phyloP scores from a whole-genome alignment of 306 rosid genomes.

The Elaeagnus macrophylla region DNA sequence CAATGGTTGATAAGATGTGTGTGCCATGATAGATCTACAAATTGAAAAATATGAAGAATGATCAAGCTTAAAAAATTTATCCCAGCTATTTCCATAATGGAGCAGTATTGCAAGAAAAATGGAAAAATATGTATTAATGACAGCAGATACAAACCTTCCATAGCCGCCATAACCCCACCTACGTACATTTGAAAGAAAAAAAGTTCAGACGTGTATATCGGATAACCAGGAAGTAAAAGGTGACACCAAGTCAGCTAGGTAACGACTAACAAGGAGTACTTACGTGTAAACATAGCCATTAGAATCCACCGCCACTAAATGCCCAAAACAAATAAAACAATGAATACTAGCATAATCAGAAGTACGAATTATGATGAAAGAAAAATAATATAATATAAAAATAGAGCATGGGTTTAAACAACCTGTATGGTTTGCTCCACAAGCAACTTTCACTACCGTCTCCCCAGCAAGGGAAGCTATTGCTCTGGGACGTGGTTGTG shows the following conservation, averaged over 20 bases:
- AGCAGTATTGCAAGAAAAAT: slow-evolving; percentile 11
- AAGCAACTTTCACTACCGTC: slow-evolving; percentile 76
- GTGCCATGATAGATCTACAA: too few relatives aligned
- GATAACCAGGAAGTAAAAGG: slow-evolving; percentile 6
- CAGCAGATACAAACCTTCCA: slow-evolving; percentile 65
- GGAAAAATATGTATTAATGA: slow-evolving; percentile 4
- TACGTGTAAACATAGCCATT: slow-evolving; percentile 88
- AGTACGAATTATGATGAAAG: neutral
- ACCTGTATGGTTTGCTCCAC: slow-evolving; percentile 96
- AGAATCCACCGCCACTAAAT: slow-evolving; percentile 83
- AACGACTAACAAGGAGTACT: slow-evolving; percentile 36
- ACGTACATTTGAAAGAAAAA: slow-evolving; percentile 11
- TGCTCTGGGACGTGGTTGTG: slow-evolving; percentile 91
- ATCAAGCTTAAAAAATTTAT: slow-evolving; percentile 3
- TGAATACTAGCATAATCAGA: neutral
- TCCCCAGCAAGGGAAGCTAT: slow-evolving; percentile 82
- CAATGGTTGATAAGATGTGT: slow-evolving; percentile 5
- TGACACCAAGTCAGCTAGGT: slow-evolving; percentile 2
- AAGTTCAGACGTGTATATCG: slow-evolving; percentile 13
- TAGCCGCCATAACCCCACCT: slow-evolving; percentile 99
- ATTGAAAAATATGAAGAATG: neutral
- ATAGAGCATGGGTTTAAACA: neutral
- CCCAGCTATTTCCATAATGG: neutral
- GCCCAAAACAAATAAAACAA: slow-evolving; percentile 22
- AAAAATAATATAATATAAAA: neutral